Conservation (phyloP, 2,329 filamentous ascomycete species). For the Pseudocercospora musae region DNA sequence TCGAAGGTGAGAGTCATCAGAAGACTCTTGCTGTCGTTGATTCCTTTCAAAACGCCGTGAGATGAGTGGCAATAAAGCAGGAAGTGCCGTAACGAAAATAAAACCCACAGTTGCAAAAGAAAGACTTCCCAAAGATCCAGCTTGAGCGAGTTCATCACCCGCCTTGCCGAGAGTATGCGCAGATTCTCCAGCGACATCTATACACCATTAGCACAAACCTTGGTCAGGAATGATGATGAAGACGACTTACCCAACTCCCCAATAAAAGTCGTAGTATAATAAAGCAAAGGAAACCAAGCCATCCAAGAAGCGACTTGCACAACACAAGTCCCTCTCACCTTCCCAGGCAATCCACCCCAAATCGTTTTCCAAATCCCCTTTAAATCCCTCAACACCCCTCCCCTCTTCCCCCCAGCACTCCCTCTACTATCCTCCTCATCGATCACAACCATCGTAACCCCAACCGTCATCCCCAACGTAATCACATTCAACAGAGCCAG, state of each 20-base stretch:
- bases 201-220: neutral
- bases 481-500: conserved; percentile 20
- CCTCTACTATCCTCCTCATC: conserved; percentile 16
- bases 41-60: neutral
- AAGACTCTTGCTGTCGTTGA: neutral
- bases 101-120: conserved; percentile 23
- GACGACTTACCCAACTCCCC: conserved; percentile 20
- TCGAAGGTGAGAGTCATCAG: neutral
- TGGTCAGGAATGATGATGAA: neutral
- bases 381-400: conserved; percentile 10
- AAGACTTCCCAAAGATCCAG: conserved; percentile 18
- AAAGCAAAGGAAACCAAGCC: conserved; percentile 25
- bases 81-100: conserved; percentile 17
- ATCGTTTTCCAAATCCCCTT: conserved; percentile 12
- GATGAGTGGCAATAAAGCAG: conserved; percentile 7
- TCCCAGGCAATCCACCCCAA: conserved; percentile 7
- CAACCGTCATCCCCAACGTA: conserved; percentile 18
- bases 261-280: conserved; percentile 24
- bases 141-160: conserved; percentile 20
- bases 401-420: neutral
- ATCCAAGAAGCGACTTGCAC: conserved; percentile 19
- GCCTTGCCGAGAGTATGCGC: neutral
- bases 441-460: conserved; percentile 17
- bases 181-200: conserved; percentile 4
- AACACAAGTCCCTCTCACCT: conserved; percentile 16